Conservation (phyloP, 345 rosid genomes). For the Gossypium raimondii region DNA sequence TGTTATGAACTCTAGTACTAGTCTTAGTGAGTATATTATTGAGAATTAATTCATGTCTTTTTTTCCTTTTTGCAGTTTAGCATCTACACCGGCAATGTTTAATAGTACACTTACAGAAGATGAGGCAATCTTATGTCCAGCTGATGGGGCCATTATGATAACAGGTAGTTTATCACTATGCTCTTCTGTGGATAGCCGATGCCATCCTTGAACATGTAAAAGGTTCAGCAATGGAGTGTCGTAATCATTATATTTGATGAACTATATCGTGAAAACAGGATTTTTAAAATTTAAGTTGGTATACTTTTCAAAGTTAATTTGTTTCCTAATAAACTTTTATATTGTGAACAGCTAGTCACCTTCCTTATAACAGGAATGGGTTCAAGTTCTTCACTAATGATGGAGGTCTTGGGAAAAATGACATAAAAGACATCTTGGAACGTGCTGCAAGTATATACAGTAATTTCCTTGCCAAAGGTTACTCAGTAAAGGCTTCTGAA, state of each 20-base stretch:
- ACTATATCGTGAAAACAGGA: neutral
- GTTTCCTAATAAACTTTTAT: constrained; percentile 17
- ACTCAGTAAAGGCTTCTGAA: constrained; percentile 37
- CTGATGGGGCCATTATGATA: constrained; percentile 96
- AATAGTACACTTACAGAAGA: constrained; percentile 81
- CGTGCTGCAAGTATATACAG: constrained; percentile 74
- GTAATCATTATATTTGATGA: constrained; percentile 8
- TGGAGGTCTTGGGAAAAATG: constrained; percentile 94
- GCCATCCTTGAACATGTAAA: neutral
- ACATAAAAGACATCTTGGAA: constrained; percentile 81
- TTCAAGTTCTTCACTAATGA: constrained; percentile 89
- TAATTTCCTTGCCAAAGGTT: constrained; percentile 40
- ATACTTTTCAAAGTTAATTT: neutral
- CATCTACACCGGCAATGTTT: constrained; percentile 99
- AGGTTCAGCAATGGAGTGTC: neutral
- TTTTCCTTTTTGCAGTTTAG: constrained; percentile 47
- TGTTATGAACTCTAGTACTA: neutral
- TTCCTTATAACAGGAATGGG: constrained; percentile 96
- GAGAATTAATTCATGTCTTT: constrained; percentile 5
- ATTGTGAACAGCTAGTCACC: constrained; percentile 84
- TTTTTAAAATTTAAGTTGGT: neutral
- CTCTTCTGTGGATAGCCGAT: constrained; percentile 5
- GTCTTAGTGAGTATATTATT: neutral
- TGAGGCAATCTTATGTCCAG: constrained; percentile 70
- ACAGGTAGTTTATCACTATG: constrained; percentile 50